Evolutionary conservation across 2,329 filamentous ascomycete species (phyloP).

Genomic region (Arthrinium phaeospermum): DNA sequence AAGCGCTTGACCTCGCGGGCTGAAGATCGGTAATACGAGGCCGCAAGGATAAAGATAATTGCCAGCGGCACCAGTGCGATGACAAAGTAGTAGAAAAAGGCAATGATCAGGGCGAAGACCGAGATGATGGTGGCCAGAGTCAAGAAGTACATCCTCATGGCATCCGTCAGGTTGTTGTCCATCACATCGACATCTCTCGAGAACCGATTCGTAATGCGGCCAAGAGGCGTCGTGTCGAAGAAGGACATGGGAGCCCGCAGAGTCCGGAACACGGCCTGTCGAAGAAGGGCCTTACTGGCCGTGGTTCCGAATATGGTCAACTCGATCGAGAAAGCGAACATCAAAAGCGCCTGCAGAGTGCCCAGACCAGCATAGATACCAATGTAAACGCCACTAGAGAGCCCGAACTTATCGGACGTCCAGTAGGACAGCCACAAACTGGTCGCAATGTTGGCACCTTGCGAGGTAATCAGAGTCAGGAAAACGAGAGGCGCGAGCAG

Average conservation of each 20-base stretch:
- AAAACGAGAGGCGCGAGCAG: slow-evolving; percentile 70
- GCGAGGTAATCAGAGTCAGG: slow-evolving; percentile 70
- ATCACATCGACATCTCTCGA: slow-evolving; percentile 95
- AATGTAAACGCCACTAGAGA: slow-evolving; percentile 73
- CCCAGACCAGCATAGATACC: slow-evolving; percentile 75
- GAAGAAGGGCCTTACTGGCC: slow-evolving; percentile 82
- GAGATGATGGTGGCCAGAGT: slow-evolving; percentile 82
- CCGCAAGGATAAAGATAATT: slow-evolving; percentile 78
- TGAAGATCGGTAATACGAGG: slow-evolving; percentile 87
- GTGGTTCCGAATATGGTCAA: slow-evolving; percentile 82
- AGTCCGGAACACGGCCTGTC: slow-evolving; percentile 78
- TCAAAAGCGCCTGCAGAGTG: slow-evolving; percentile 70
- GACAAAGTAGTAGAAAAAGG: slow-evolving; percentile 91
- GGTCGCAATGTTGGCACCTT: slow-evolving; percentile 85
- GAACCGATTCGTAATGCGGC: slow-evolving; percentile 95
- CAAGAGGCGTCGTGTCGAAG: slow-evolving; percentile 95
- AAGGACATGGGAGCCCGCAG: slow-evolving; percentile 82
- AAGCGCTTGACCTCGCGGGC: slow-evolving; percentile 94
- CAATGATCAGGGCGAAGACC: slow-evolving; percentile 88
- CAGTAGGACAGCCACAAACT: slow-evolving; percentile 94
- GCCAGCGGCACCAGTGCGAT: slow-evolving; percentile 69
- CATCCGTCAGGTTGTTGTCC: slow-evolving; percentile 90
- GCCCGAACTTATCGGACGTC: slow-evolving; percentile 79
- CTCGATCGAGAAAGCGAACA: slow-evolving; percentile 81
- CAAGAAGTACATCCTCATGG: slow-evolving; percentile 90